Evolutionary conservation across 2,329 filamentous ascomycete species (phyloP).

Genomic region (Aspergillus ochraceus): DNA sequence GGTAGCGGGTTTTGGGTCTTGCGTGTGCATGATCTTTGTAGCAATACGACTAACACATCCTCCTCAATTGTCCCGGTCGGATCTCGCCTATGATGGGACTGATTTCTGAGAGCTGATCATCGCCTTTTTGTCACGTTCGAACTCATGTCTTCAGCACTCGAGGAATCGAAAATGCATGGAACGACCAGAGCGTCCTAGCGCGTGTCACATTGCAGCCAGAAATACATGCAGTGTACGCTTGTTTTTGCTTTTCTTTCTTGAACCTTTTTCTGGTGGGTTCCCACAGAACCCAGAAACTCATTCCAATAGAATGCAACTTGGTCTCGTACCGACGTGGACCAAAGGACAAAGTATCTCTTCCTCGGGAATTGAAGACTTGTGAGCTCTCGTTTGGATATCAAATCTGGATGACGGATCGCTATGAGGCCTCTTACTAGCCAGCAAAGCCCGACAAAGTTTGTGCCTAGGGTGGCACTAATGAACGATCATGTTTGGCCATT

Average conservation of each 20-base stretch:
- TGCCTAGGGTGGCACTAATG: conserved; percentile 3
- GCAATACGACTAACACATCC: neutral
- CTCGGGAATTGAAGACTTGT: neutral
- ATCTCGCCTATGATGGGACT: conserved; percentile 1
- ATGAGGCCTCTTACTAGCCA: neutral
- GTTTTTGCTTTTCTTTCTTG: neutral
- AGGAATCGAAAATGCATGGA: conserved; percentile 13
- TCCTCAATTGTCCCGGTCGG: neutral
- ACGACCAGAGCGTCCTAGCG: conserved; percentile 7
- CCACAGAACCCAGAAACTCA: neutral
- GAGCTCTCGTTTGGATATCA: conserved; percentile 1
- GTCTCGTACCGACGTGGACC: neutral
- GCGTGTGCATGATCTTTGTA: neutral
- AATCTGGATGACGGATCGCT: neutral
- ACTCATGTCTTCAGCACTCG: neutral
- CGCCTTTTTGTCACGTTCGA: conserved; percentile 14
- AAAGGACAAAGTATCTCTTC: neutral
- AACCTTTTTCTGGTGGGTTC: neutral
- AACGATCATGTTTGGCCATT: conserved; percentile 1
- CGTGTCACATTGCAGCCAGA: conserved; percentile 1
- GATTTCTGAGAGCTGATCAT: neutral
- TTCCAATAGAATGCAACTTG: neutral
- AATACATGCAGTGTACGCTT: conserved; percentile 4
- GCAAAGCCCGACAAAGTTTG: neutral
- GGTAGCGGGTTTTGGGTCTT: too few relatives aligned